Evolutionary conservation across 2,329 filamentous ascomycete species (phyloP), one percentile per base, ranked within the genome.

Genomic region (Colletotrichum neosansevieriae): DNA sequence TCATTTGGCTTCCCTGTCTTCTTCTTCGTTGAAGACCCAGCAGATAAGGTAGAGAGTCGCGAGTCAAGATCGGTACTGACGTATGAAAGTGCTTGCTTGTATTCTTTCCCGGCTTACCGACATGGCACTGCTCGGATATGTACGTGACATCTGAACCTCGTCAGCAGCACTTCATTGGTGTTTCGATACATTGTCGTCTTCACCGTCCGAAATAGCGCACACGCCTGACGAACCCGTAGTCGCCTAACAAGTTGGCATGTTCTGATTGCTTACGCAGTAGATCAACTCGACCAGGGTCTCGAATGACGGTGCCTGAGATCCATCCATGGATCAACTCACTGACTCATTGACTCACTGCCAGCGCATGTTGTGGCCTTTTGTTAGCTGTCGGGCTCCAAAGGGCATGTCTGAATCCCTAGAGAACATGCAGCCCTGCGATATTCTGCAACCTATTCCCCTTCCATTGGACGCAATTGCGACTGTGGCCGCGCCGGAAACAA

Each of bases 301-400:
- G 13, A 56, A 56, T 60, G 66, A 50, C 50, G 61, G 36, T 66
- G 49, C 66, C 61, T 69, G 61, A 66, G 66, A 66, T 59, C 49
- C 61, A 60, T 50, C 61, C 66, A 49, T 56, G 61, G 47, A 56
- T 45, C 49, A 29, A 54, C n/a, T 54, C 40, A 65, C 66, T 65
- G 65, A 67, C 65, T 67, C 65, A 67, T 54, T 66, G 66, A 67
- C 60, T 67, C 65, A 67, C 61, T 66, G 66, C 66, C 66, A 69
- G 34, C 66, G 42, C 61, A 69, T 49, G 32, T 29, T 64, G 66
- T 69, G 66, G 66, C 61, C 66, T 61, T 51, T 29, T 47, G 15
- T 54, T 64, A 38, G 65, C 42, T 36, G 38, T 53, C 38, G 45
- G 59, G 60, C 60, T 58, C 49, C 56, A 54, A 59, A 34, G 54